A percentile compares a stretch with the other conserved stretches of the same genome.
These are phyloP conservation scores for Fusarium piperis DNA, from an alignment of 2,329 filamentous ascomycete genomes.

Conservation along the genomic window DNA sequence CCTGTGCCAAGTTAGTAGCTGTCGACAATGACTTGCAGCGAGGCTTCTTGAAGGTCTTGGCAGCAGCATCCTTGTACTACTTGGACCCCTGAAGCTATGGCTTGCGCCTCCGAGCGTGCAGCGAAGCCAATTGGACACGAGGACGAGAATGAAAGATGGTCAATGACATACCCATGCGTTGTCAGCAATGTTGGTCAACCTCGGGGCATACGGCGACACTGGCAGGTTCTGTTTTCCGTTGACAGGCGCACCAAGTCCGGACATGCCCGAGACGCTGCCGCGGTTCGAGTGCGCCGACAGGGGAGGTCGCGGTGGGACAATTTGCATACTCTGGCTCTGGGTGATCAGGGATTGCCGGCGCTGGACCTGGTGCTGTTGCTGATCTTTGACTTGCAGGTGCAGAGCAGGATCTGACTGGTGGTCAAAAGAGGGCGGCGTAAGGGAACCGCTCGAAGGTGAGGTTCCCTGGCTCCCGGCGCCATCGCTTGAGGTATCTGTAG, in stretches of 20 bases:
- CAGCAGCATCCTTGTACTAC: slow-evolving; percentile 10
- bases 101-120: slow-evolving; percentile 20
- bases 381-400: slow-evolving; percentile 67
- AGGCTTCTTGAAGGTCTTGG: slow-evolving; percentile 8
- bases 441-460: slow-evolving; percentile 72
- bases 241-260: slow-evolving; percentile 65
- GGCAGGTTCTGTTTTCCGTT: slow-evolving; percentile 67
- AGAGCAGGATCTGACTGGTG: slow-evolving; percentile 73
- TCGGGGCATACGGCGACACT: slow-evolving; percentile 82
- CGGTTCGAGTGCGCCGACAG: slow-evolving; percentile 61
- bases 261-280: slow-evolving; percentile 72
- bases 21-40: slow-evolving; percentile 6
- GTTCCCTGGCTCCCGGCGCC: slow-evolving; percentile 66
- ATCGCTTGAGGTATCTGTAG: slow-evolving; percentile 70
- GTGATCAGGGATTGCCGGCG: slow-evolving; percentile 28
- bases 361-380: slow-evolving; percentile 30
- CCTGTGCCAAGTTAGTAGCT: slow-evolving; percentile 60
- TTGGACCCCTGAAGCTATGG: slow-evolving; percentile 19
- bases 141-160: slow-evolving; percentile 24
- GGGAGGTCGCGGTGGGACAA: slow-evolving; percentile 48
- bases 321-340: slow-evolving; percentile 38
- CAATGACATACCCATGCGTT: slow-evolving; percentile 79
- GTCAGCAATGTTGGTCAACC: slow-evolving; percentile 80
- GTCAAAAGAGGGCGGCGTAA: slow-evolving; percentile 79
- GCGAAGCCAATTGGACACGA: slow-evolving; percentile 14